Evolutionary conservation across 139 green algal genomes (phyloP).

Genomic region (Coccomyxa sp.): DNA sequence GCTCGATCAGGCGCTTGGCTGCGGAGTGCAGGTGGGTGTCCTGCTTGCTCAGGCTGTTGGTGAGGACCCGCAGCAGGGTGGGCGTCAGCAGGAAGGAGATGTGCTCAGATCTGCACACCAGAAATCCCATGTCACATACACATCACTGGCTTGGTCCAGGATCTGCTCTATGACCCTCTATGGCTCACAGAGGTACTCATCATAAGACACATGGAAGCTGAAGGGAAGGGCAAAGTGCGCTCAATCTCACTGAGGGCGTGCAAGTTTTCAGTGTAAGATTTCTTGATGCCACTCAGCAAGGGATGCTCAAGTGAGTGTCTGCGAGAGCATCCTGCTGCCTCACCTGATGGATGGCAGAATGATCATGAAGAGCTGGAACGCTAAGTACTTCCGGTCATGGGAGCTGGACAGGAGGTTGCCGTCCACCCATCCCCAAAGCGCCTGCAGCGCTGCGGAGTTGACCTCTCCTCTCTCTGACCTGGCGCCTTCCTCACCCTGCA

Average conservation of each 20-base stretch:
- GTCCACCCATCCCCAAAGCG: constrained; percentile 54
- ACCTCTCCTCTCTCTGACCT: neutral
- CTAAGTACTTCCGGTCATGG: constrained; percentile 71
- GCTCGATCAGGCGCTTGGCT: constrained; percentile 25
- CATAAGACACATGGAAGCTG: neutral
- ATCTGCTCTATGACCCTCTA: neutral
- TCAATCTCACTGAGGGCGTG: too few species aligned
- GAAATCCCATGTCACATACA: neutral
- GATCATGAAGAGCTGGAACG: constrained; percentile 63
- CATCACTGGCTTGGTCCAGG: neutral
- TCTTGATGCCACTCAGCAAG: too few species aligned
- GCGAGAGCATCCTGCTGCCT: neutral
- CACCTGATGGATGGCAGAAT: constrained; percentile 49
- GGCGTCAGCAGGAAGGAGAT: constrained; percentile 44
- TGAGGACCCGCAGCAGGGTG: constrained; percentile 48
- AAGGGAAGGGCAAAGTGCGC: too few species aligned
- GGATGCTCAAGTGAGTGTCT: too few species aligned
- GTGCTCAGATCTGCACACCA: constrained; percentile 28
- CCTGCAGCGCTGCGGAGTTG: constrained; percentile 26
- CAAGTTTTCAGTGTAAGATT: too few species aligned
- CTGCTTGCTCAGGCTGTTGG: constrained; percentile 35
- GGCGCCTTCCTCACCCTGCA: neutral
- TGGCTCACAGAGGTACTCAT: neutral
- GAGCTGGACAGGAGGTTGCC: constrained; percentile 45
- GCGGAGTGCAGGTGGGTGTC: constrained; percentile 57